These are phyloP conservation scores for Meyerozyma sp. DNA, from an alignment of 1,139 yeast genomes.

Conservation along the genomic window DNA sequence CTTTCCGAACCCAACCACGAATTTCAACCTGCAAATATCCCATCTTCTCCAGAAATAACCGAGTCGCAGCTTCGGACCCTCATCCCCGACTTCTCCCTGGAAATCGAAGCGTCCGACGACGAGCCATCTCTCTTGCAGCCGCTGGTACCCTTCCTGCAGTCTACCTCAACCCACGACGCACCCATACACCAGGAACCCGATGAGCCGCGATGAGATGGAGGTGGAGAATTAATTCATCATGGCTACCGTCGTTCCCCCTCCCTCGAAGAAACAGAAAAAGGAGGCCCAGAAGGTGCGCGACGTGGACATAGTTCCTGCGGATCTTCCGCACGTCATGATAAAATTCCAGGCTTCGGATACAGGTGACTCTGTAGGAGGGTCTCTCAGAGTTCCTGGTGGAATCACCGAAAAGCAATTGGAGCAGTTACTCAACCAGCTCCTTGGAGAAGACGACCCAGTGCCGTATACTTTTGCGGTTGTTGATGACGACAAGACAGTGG, in stretches of 20 bases:
- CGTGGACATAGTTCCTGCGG: slow-evolving; percentile 67
- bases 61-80: background rate
- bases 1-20: background rate
- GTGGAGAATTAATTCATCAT: slow-evolving; percentile 26
- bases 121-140: slow-evolving; percentile 1
- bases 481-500: slow-evolving; percentile 46
- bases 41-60: background rate
- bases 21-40: background rate
- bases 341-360: slow-evolving; percentile 92
- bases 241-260: slow-evolving; percentile 96
- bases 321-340: slow-evolving; percentile 81
- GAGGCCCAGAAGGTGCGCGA: slow-evolving; percentile 80
- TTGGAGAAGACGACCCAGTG: slow-evolving; percentile 75
- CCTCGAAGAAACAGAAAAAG: slow-evolving; percentile 81
- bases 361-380: slow-evolving; percentile 84
- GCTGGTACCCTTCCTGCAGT: background rate
- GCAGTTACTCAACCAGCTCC: slow-evolving; percentile 72
- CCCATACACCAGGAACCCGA: slow-evolving; percentile 4
- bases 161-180: background rate
- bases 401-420: slow-evolving; percentile 84
- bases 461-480: slow-evolving; percentile 82
- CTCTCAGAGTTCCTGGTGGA: slow-evolving; percentile 87
- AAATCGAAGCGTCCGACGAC: slow-evolving; percentile 1
- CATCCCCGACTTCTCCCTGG: background rate
- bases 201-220: slow-evolving; percentile 8